Conservation (phyloP, 345 rosid species). For the Mercurialis annua region DNA sequence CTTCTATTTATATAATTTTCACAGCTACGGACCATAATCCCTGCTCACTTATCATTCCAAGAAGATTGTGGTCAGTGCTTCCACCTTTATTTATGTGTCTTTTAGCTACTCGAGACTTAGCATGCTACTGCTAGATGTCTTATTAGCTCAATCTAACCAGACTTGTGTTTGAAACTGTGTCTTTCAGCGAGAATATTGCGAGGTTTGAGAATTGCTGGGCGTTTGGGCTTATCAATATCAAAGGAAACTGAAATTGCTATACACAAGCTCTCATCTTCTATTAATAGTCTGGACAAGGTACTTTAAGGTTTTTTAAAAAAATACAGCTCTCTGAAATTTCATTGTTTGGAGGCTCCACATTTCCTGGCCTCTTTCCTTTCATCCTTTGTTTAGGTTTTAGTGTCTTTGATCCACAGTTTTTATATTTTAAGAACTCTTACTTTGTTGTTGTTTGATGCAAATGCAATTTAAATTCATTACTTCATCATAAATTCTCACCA, state of each 20-base stretch:
- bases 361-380: background rate
- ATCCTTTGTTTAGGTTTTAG: background rate
- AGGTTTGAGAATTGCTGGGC: slow-evolving; percentile 88
- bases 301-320: slow-evolving; percentile 1
- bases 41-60: slow-evolving; percentile 69
- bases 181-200: slow-evolving; percentile 85
- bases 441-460: background rate
- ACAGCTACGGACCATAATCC: slow-evolving; percentile 76
- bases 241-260: slow-evolving; percentile 68
- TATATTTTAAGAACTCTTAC: background rate
- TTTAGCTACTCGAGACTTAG: slow-evolving; percentile 18
- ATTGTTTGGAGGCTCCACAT: slow-evolving; percentile 7
- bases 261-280: slow-evolving; percentile 47
- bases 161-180: slow-evolving; percentile 8
- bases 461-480: background rate
- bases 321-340: slow-evolving; percentile 7
- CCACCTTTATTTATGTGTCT: slow-evolving; percentile 17
- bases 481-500: slow-evolving; percentile 16
- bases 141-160: slow-evolving; percentile 19
- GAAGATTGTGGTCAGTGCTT: slow-evolving; percentile 79
- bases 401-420: background rate
- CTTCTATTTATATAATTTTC: slow-evolving; percentile 20
- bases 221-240: slow-evolving; percentile 63
- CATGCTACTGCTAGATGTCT: background rate
- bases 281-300: slow-evolving; percentile 65